Percentiles rank a stretch among this genome's conserved stretches.
Evolutionary conservation across 495 filamentous ascomycete genomes (phyloP).

Genomic region (Aspergillus olivimuriae): DNA sequence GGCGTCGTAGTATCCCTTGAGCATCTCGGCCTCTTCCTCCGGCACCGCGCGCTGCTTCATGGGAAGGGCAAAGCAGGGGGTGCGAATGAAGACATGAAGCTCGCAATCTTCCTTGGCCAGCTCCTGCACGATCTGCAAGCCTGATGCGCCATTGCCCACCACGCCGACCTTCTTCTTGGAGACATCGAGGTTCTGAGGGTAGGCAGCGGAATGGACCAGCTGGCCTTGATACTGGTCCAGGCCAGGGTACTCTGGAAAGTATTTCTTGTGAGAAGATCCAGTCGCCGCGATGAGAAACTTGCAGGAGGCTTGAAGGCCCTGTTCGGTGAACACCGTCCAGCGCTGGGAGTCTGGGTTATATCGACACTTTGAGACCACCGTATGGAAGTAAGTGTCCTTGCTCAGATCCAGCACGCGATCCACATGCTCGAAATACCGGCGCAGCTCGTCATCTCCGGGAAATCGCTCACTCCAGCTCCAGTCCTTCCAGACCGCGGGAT

Average conservation of each 20-base stretch:
- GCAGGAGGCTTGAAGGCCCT: constrained; percentile 10
- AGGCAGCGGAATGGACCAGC: constrained; percentile 13
- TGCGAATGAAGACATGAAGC: constrained; percentile 42
- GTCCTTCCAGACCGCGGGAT: constrained; percentile 44
- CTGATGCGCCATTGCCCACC: constrained; percentile 20
- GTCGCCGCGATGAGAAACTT: constrained; percentile 23
- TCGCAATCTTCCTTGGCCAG: constrained; percentile 25
- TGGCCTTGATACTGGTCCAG: constrained; percentile 10
- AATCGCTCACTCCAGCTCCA: constrained; percentile 50
- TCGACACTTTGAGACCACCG: constrained; percentile 35
- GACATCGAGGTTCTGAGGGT: constrained; percentile 13
- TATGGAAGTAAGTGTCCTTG: constrained; percentile 48
- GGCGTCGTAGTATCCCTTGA: constrained; percentile 36
- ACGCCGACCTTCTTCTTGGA: constrained; percentile 19
- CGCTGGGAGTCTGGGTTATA: constrained; percentile 34
- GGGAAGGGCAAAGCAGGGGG: constrained; percentile 34
- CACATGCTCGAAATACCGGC: constrained; percentile 50
- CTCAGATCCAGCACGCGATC: constrained; percentile 44
- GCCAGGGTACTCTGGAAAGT: constrained; percentile 16
- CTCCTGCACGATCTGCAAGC: constrained; percentile 22
- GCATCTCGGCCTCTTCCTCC: constrained; percentile 37
- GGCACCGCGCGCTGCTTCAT: constrained; percentile 40
- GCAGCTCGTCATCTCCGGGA: constrained; percentile 44
- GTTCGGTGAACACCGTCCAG: constrained; percentile 15
- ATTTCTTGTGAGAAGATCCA: constrained; percentile 16